Evolutionary conservation across 441 rosid genomes (phyloP), one percentile per base, ranked within the genome.

Genomic region (Pelargonium australe): DNA sequence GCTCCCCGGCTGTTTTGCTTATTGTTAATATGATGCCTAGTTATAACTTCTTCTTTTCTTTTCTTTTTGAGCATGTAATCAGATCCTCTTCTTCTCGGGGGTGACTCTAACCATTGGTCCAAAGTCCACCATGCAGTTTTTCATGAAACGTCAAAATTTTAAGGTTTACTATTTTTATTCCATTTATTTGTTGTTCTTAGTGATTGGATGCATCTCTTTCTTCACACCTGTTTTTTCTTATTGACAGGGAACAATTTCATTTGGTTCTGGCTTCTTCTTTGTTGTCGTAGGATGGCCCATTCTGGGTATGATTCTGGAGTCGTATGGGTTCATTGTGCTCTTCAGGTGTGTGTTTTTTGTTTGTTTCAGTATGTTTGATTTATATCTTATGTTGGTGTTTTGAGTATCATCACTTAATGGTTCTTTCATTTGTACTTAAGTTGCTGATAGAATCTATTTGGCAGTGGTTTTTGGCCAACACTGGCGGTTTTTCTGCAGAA

Each of bases 391-490:
- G 37, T 31, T 31, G 37, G 37, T 31, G 17, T 51, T 63, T 61
- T 23, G 6, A 12, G 23, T 49, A 8, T 44, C 4, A 64, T 7
- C 62, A 3, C 68, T 70, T 53, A 16, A n/a, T 14, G 58, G 58
- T 53, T 4, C 58, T 53, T 70, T 28, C 44, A 34, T 62, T 66
- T 68, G 57, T 61, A 7, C 8, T 57, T 17, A 17, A 64, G 55
- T 68, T 14, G n/a, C 31, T 63, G 58, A 57, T 57, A 23, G 62
- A 51, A 70, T 70, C 11, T 49, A 45, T 55, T 74, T 20, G 82
- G 80, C 84, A 89, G 97, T 82, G 98, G 97, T 69, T 91, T 94
- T 86, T 94, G 98, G 97, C 98, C 97, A 12, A 94, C 98, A 41
- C 86, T 94, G 20, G 78, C 97, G 14, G 91, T 91, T 49, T 94